Percentiles rank a stretch among this genome's conserved stretches.
phyloP scores from a whole-genome alignment of 768 basidiomycete species.

The Thelephora ganbajun region DNA sequence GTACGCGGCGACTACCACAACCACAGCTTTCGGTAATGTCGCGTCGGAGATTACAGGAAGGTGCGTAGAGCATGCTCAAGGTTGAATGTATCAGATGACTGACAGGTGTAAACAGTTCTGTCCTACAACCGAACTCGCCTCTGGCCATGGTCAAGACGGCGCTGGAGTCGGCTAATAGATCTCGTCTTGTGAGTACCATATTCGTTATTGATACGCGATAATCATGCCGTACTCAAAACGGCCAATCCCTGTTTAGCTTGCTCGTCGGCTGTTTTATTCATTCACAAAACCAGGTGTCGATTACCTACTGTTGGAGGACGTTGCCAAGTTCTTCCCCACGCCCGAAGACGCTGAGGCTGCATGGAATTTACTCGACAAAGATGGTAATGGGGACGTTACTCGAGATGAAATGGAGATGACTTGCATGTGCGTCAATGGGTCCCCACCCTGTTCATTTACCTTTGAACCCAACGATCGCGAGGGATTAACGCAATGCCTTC shows the following conservation, averaged over 20 bases:
- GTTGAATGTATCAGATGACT: not conserved
- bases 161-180: conserved; percentile 68
- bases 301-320: conserved; percentile 49
- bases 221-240: not conserved
- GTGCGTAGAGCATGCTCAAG: conserved; percentile 8
- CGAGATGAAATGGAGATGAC: conserved; percentile 67
- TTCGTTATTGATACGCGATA: not conserved
- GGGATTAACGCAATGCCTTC: conserved; percentile 4
- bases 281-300: conserved; percentile 52
- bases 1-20: conserved; percentile 66
- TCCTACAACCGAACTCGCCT: conserved; percentile 84
- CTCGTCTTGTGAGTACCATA: conserved; percentile 35
- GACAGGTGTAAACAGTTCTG: conserved; percentile 27
- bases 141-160: conserved; percentile 70
- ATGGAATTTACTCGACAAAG: conserved; percentile 56
- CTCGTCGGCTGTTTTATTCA: conserved; percentile 77
- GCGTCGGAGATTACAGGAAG: conserved; percentile 47
- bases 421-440: conserved; percentile 33
- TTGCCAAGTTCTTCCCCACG: conserved; percentile 54
- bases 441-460: not conserved
- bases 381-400: conserved; percentile 58
- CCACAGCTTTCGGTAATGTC: conserved; percentile 55
- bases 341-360: conserved; percentile 55
- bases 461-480: too few species aligned
- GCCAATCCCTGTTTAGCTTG: conserved; percentile 33